These are phyloP conservation scores for Pulveroboletus sp. DNA, from an alignment of 768 basidiomycete species.

Conservation along the genomic window DNA sequence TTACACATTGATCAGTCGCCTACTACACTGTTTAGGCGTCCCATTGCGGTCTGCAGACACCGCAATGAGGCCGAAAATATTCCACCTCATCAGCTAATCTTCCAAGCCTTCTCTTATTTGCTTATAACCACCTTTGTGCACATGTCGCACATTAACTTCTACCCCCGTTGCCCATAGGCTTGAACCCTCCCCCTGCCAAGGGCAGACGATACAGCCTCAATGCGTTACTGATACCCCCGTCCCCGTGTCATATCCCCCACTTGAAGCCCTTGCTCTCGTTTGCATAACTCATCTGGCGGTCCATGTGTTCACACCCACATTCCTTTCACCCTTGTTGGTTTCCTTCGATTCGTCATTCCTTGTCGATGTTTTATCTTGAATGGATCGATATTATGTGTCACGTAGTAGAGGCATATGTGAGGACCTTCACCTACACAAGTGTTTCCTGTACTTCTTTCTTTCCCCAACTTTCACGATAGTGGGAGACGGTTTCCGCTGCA, in stretches of 20 bases:
- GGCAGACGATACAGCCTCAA: not conserved
- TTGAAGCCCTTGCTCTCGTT: not conserved
- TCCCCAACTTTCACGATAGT: too few relatives aligned
- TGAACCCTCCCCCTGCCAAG: not conserved
- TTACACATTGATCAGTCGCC: not conserved
- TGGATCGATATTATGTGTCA: not conserved
- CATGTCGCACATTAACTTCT: not conserved
- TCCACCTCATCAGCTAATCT: not conserved
- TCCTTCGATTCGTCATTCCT: not conserved
- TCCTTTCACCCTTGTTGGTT: not conserved
- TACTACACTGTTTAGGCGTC: not conserved
- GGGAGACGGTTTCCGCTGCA: too few relatives aligned
- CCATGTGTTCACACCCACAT: not conserved
- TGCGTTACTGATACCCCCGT: constrained; percentile 4
- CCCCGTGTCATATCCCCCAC: not conserved
- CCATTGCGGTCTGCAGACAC: not conserved
- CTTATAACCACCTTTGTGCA: not conserved
- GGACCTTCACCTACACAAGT: not conserved
- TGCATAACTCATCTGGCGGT: not conserved
- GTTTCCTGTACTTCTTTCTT: not conserved
- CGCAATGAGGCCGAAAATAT: not conserved
- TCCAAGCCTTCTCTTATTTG: not conserved
- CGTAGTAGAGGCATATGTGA: not conserved
- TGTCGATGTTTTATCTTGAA: not conserved
- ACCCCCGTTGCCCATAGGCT: not conserved